These are phyloP conservation scores for Iris pallida DNA, from an alignment of 116 monocot genomes.

Conservation along the genomic window DNA sequence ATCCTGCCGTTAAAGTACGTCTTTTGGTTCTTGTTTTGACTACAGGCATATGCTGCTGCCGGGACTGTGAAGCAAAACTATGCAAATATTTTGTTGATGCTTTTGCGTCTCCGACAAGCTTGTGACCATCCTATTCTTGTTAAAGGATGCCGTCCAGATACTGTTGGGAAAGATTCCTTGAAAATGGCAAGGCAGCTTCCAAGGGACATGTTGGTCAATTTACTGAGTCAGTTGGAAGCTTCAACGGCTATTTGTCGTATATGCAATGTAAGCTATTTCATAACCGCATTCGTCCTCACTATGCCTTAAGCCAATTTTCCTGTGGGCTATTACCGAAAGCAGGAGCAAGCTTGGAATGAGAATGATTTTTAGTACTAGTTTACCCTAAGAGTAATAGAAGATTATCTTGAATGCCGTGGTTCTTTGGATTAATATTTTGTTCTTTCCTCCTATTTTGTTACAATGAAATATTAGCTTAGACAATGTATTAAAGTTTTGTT, in stretches of 20 bases:
- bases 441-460: too few relatives aligned
- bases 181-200: constrained; percentile 68
- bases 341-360: too few relatives aligned
- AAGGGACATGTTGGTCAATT: constrained; percentile 41
- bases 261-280: constrained; percentile 67
- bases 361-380: too few relatives aligned
- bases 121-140: constrained; percentile 91
- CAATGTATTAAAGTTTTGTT: too few relatives aligned
- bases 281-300: background rate
- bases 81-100: constrained; percentile 88
- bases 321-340: too few relatives aligned
- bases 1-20: too few relatives aligned
- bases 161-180: constrained; percentile 41
- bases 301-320: background rate
- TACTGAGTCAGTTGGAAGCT: constrained; percentile 58
- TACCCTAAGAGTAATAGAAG: too few relatives aligned
- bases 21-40: background rate
- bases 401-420: too few relatives aligned
- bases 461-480: too few relatives aligned
- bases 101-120: constrained; percentile 93
- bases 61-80: constrained; percentile 95
- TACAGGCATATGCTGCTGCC: constrained; percentile 87
- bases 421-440: too few relatives aligned
- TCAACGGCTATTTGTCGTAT: constrained; percentile 61
- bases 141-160: constrained; percentile 48